phyloP scores from a whole-genome alignment of 305 asterid genomes.

The Solanum chacoense region DNA sequence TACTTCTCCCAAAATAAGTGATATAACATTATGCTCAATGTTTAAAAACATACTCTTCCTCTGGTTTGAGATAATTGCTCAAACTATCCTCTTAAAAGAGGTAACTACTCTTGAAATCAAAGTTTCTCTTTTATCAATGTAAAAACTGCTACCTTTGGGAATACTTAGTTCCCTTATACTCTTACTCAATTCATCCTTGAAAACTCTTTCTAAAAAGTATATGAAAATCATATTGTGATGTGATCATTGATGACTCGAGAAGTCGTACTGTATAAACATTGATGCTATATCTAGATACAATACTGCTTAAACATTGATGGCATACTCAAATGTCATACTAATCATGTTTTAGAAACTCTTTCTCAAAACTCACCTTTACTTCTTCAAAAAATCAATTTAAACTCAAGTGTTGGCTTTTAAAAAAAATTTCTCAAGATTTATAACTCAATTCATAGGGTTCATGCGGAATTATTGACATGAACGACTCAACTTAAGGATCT shows the following conservation, averaged over 20 bases:
- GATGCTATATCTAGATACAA: background rate
- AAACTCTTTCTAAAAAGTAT: background rate
- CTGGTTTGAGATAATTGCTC: background rate
- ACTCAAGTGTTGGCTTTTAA: background rate
- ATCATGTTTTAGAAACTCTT: background rate
- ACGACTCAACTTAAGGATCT: background rate
- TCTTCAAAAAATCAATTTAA: background rate
- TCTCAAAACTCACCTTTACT: background rate
- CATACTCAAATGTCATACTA: background rate
- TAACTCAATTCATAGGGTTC: background rate
- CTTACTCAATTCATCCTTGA: background rate
- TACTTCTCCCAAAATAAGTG: background rate
- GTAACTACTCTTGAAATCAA: no score
- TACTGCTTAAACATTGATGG: background rate
- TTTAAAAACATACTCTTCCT: background rate
- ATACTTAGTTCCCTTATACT: background rate
- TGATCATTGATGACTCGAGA: background rate
- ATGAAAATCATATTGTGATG: no score
- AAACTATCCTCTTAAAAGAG: background rate
- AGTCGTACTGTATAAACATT: background rate
- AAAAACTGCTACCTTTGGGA: background rate
- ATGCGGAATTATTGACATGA: no score
- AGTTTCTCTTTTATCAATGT: background rate
- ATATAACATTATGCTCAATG: background rate
- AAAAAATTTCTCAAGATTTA: no score